These are phyloP conservation scores for Parietichytrium sp. DNA, from an alignment of 108 stramenopile species.

Conservation along the genomic window DNA sequence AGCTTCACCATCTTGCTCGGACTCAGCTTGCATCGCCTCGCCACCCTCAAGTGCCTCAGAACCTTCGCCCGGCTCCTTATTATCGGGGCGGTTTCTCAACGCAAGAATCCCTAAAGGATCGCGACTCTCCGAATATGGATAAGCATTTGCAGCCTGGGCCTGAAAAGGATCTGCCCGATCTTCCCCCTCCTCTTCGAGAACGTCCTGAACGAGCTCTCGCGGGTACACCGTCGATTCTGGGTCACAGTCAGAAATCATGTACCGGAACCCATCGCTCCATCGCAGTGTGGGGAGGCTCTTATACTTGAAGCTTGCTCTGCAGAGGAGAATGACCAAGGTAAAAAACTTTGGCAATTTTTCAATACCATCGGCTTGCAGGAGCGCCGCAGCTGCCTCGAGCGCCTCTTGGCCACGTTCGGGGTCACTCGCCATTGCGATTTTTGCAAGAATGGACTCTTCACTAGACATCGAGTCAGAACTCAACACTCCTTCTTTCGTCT, in stretches of 20 bases:
- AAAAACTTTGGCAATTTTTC: not conserved
- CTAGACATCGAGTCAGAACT: too few species aligned
- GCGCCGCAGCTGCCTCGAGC: too few species aligned
- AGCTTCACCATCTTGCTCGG: not conserved
- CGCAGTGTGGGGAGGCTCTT: not conserved
- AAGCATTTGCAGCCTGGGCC: not conserved
- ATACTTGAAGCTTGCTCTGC: not conserved
- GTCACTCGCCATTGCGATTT: too few species aligned
- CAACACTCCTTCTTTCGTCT: too few species aligned
- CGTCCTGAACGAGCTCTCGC: not conserved
- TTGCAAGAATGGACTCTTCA: too few species aligned
- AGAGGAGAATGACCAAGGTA: not conserved
- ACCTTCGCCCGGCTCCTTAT: too few species aligned
- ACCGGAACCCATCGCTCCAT: not conserved
- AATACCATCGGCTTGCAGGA: not conserved
- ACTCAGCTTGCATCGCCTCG: not conserved
- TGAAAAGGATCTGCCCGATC: not conserved
- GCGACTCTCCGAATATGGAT: not conserved
- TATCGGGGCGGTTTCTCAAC: too few species aligned
- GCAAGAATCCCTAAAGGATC: slow-evolving; percentile 1
- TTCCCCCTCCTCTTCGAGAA: not conserved
- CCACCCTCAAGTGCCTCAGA: not conserved
- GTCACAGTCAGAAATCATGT: not conserved
- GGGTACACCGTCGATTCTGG: not conserved
- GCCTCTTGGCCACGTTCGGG: too few species aligned